These are phyloP conservation scores for Nakataea oryzae DNA, from an alignment of 2,329 filamentous ascomycete genomes.

Conservation along the genomic window DNA sequence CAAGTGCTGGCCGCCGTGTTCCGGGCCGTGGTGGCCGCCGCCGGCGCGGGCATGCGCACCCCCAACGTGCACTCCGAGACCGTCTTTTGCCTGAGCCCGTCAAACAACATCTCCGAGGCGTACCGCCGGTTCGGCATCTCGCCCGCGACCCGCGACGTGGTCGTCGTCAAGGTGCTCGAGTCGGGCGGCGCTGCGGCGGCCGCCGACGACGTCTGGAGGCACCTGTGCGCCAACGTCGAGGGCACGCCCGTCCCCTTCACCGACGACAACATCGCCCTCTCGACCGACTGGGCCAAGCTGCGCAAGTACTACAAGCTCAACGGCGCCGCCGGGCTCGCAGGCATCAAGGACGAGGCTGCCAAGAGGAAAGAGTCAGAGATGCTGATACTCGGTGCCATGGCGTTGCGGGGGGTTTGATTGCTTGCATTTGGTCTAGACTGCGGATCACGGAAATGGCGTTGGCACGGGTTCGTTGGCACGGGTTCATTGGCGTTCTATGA, in stretches of 20 bases:
- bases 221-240: constrained; percentile 51
- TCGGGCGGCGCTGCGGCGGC: constrained; percentile 30
- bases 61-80: constrained; percentile 85
- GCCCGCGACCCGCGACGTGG: constrained; percentile 57
- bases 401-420: constrained; percentile 50
- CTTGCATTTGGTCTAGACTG: too few relatives aligned
- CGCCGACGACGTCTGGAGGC: constrained; percentile 36
- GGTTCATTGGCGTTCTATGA: too few relatives aligned
- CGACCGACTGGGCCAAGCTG: constrained; percentile 59
- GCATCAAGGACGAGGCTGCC: constrained; percentile 24
- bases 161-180: constrained; percentile 69
- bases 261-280: constrained; percentile 47
- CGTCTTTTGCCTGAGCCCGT: constrained; percentile 68
- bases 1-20: constrained; percentile 70
- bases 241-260: constrained; percentile 49
- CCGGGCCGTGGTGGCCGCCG: constrained; percentile 59
- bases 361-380: constrained; percentile 50
- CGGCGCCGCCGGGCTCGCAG: constrained; percentile 38
- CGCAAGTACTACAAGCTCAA: constrained; percentile 83
- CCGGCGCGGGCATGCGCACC: constrained; percentile 54
- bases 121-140: constrained; percentile 82
- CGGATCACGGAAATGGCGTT: too few relatives aligned
- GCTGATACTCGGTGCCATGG: constrained; percentile 66
- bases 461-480: too few relatives aligned
- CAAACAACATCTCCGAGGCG: constrained; percentile 85